Base-by-base conservation (phyloP, 225 moss, liverwort and hornwort species). In the Rhytidiadelphus loreus region DNA sequence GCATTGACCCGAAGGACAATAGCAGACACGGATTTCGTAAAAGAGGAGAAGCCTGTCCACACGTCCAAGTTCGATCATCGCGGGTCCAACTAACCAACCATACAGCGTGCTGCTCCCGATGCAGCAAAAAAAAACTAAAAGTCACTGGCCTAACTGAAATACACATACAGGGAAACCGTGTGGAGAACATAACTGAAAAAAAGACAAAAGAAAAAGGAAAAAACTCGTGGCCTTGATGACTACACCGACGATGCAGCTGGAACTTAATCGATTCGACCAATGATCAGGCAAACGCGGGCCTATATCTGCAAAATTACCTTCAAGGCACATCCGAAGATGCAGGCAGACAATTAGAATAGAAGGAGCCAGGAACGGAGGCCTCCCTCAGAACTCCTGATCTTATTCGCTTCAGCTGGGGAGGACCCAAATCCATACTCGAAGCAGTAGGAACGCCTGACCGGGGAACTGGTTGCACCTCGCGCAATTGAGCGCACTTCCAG, bases 291-390 rank as follows among this genome's bases (percentile, higher is more conserved):
- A 82, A 37, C 57, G 57, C n/a, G 41, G 68, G 75, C 69, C 89
- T 88, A 69, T 21, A 83, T 91, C 91, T 90, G 91, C 91, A 88
- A 90, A 86, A 91, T 82, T 90, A 85, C 77, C 92, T 89, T 91
- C 87, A 43, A 85, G 90, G 56, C 81, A 59, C 86, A 86, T 86
- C 86, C 79, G 87, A 81, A 88, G 76, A 77, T 56, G 61, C 46
- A 84, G 74, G 86, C 65, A 63, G 84, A 59, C 66, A 77, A 77
- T 32, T 58, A 81, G 59, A 60, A 85, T 69, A 37, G 41, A 76
- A n/a, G 71, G 80, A 88, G 35, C 8, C 74, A n/a, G 59, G 68
- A 74, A 60, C 56, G 24, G 44, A 84, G n/a, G 57, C 50, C 84
- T 81, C 58, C 63, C 93, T 81, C 80, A 44, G 16, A 64, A 87